Evolutionary conservation across 1,284 basidiomycete genomes (phyloP).

Genomic region (Somion occarium): DNA sequence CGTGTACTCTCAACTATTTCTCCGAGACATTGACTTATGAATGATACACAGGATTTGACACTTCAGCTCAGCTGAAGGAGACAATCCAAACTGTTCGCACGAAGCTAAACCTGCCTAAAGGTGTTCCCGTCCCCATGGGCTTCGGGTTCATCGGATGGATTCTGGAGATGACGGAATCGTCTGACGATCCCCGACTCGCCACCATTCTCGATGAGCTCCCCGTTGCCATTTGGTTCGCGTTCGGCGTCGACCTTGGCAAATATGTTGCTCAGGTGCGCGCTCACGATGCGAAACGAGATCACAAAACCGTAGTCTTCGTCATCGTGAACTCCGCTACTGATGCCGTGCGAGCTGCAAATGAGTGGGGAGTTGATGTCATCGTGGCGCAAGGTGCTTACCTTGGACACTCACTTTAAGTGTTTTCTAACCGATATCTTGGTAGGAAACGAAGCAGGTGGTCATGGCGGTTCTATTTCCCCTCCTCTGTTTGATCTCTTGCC

Average conservation of each 20-base stretch:
- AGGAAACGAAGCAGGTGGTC: constrained; percentile 77
- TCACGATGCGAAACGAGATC: constrained; percentile 39
- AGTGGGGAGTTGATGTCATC: constrained; percentile 66
- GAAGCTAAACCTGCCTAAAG: constrained; percentile 24
- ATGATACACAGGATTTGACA: constrained; percentile 44
- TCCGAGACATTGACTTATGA: neutral
- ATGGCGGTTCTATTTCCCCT: constrained; percentile 54
- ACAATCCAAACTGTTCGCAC: constrained; percentile 20
- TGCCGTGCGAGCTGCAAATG: constrained; percentile 47
- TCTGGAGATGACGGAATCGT: constrained; percentile 29
- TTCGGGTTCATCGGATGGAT: constrained; percentile 70
- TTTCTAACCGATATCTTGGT: neutral
- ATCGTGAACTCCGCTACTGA: constrained; percentile 57
- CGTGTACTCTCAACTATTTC: constrained; percentile 19
- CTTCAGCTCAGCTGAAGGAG: constrained; percentile 36
- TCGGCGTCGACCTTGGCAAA: constrained; percentile 51
- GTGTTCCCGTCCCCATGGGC: constrained; percentile 47
- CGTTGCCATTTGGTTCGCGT: constrained; percentile 67
- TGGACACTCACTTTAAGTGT: constrained; percentile 10
- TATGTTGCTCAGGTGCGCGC: constrained; percentile 60
- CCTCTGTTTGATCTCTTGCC: constrained; percentile 58
- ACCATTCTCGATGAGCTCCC: constrained; percentile 38
- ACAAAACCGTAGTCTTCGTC: constrained; percentile 56
- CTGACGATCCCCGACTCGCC: constrained; percentile 42
- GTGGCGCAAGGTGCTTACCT: constrained; percentile 65